A percentile compares a stretch with the other conserved stretches of the same genome.
Evolutionary conservation across 129 eudicot genomes (phyloP).

Genomic region (Centella asiatica): DNA sequence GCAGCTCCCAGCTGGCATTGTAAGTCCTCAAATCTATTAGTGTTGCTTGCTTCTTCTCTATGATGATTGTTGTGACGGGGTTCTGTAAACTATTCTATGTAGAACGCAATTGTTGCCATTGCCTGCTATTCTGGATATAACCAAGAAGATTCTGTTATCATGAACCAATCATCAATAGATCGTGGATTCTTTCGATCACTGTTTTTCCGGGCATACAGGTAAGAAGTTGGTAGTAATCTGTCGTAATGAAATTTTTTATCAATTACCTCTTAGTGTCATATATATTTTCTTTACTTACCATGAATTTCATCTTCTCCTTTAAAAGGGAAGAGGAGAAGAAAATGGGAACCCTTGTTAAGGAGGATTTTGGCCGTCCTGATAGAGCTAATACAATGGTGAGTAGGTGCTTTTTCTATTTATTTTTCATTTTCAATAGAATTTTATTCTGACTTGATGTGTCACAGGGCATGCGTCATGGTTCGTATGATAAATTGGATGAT

Average conservation of each 20-base stretch:
- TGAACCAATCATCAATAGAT: conserved; percentile 58
- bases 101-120: conserved; percentile 33
- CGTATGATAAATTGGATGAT: conserved; percentile 51
- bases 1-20: conserved; percentile 58
- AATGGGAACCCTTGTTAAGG: conserved; percentile 61
- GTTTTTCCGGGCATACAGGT: conserved; percentile 48
- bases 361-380: conserved; percentile 60
- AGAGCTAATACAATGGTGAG: conserved; percentile 40
- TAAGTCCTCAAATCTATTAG: not conserved
- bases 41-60: not conserved
- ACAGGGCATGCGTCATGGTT: conserved; percentile 57
- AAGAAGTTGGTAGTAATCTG: not conserved
- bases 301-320: not conserved
- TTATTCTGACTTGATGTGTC: not conserved
- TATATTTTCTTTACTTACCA: not conserved
- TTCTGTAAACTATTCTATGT: not conserved
- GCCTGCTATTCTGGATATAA: conserved; percentile 64
- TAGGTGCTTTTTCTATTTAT: not conserved
- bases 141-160: conserved; percentile 57
- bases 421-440: not conserved
- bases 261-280: not conserved
- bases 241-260: not conserved
- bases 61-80: not conserved
- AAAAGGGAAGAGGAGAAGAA: conserved; percentile 57
- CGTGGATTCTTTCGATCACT: conserved; percentile 61